A percentile compares a stretch with the other conserved stretches of the same genome.
phyloP scores from a whole-genome alignment of 164 flowering plant genomes.

The Vitis rotundifolia region DNA sequence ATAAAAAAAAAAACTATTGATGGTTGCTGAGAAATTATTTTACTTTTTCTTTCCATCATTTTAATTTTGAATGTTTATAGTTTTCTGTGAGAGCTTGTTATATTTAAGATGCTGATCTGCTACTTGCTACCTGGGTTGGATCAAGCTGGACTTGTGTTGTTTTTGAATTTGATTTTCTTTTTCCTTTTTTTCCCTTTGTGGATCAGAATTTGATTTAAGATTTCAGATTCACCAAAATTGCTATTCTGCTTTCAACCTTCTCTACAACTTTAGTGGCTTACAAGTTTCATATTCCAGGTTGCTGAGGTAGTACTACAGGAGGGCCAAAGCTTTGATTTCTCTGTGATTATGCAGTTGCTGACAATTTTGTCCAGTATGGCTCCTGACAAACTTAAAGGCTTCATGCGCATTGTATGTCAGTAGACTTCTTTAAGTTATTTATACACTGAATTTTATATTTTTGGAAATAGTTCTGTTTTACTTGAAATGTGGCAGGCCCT shows the following conservation, averaged over 20 bases:
- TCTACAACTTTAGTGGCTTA: not conserved
- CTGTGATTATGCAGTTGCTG: slow-evolving; percentile 73
- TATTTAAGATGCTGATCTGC: no score
- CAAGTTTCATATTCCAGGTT: slow-evolving; percentile 49
- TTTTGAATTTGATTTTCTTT: no score
- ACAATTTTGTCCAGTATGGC: slow-evolving; percentile 50
- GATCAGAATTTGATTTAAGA: not conserved
- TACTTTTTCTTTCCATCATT: no score
- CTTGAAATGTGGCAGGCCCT: not conserved
- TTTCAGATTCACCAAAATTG: not conserved
- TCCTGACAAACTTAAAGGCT: slow-evolving; percentile 62
- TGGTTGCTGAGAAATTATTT: no score
- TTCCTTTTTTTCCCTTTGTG: no score
- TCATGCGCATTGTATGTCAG: slow-evolving; percentile 73
- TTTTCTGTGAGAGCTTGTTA: no score
- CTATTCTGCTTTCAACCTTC: not conserved
- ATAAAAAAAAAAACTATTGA: no score
- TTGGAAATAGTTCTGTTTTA: not conserved
- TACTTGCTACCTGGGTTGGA: no score
- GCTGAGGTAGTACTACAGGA: slow-evolving; percentile 76
- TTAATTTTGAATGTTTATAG: no score
- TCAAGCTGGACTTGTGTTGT: no score
- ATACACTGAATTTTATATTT: slow-evolving; percentile 1
- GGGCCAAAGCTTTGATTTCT: slow-evolving; percentile 61
- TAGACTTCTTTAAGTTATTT: not conserved